A percentile compares a stretch with the other conserved stretches of the same genome.
phyloP scores from a whole-genome alignment of 768 basidiomycete genomes.

The Pisolithus albus region DNA sequence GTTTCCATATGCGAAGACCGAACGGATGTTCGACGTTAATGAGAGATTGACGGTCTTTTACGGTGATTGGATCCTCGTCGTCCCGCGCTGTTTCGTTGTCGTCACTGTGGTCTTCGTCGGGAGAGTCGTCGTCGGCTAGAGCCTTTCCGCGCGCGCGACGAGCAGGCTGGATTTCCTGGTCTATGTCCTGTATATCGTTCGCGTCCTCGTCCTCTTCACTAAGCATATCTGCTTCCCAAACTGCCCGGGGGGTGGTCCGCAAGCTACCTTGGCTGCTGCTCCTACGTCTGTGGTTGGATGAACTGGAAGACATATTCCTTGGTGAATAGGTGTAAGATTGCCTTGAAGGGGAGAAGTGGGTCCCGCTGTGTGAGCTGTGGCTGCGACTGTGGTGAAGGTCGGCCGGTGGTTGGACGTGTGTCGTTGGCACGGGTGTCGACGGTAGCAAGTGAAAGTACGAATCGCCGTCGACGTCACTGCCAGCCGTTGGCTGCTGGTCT shows the following conservation, averaged over 20 bases:
- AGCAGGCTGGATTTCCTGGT: constrained; percentile 18
- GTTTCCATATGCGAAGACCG: constrained; percentile 99
- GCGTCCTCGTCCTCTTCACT: constrained; percentile 51
- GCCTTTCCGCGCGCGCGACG: constrained; percentile 35
- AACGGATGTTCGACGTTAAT: constrained; percentile 99
- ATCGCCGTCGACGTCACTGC: background rate
- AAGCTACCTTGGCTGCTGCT: constrained; percentile 62
- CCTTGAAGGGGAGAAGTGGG: constrained; percentile 48
- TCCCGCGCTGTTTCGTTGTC: constrained; percentile 16
- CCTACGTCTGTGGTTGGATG: constrained; percentile 42
- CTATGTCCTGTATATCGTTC: constrained; percentile 32
- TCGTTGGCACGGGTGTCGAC: constrained; percentile 33
- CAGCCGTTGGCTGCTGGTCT: background rate
- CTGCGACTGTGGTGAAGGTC: constrained; percentile 38
- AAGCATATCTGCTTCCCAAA: constrained; percentile 37
- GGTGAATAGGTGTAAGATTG: constrained; percentile 32
- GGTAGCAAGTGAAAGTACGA: background rate
- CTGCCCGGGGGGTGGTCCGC: constrained; percentile 32
- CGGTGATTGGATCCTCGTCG: constrained; percentile 83
- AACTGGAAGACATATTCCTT: constrained; percentile 47
- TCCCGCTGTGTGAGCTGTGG: constrained; percentile 51
- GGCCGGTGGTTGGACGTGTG: constrained; percentile 22
- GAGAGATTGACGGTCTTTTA: constrained; percentile 93
- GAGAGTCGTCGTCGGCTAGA: constrained; percentile 36
- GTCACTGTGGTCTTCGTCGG: constrained; percentile 36